Evolutionary conservation across 306 rosid genomes (phyloP).

Genomic region (Fragaria iinumae): DNA sequence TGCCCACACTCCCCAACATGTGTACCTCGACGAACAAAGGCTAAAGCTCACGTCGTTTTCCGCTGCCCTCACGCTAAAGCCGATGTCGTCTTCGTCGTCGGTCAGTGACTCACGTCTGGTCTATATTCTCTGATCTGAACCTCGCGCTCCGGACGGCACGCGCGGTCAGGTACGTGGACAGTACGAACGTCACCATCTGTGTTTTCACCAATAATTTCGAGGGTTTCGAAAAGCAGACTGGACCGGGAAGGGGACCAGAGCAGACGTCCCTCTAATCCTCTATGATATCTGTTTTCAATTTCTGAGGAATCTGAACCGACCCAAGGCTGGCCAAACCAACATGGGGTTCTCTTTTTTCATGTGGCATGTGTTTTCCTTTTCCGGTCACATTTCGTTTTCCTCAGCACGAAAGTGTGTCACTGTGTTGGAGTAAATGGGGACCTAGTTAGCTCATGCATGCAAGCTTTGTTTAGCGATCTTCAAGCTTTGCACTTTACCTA

Average conservation of each 20-base stretch:
- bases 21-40: conserved; percentile 1
- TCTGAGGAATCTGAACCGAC: not conserved
- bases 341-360: conserved; percentile 13
- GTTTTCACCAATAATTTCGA: conserved; percentile 21
- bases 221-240: not conserved
- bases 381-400: conserved; percentile 37
- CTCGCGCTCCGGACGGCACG: conserved; percentile 76
- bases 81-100: conserved; percentile 15
- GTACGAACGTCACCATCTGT: conserved; percentile 13
- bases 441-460: conserved; percentile 7
- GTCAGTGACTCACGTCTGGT: not conserved
- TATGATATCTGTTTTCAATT: conserved; percentile 2
- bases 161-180: conserved; percentile 50
- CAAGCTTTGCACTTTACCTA: not conserved
- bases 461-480: not conserved
- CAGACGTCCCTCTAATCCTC: not conserved
- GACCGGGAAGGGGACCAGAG: not conserved
- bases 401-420: conserved; percentile 19
- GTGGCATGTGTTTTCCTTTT: conserved; percentile 25
- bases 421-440: not conserved
- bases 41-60: conserved; percentile 54
- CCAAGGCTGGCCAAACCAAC: conserved; percentile 15
- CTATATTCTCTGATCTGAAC: conserved; percentile 2
- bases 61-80: conserved; percentile 33
- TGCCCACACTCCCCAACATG: conserved; percentile 36